These are phyloP conservation scores for Aspergillus alliaceus DNA, from an alignment of 2,329 filamentous ascomycete genomes.

Conservation along the genomic window DNA sequence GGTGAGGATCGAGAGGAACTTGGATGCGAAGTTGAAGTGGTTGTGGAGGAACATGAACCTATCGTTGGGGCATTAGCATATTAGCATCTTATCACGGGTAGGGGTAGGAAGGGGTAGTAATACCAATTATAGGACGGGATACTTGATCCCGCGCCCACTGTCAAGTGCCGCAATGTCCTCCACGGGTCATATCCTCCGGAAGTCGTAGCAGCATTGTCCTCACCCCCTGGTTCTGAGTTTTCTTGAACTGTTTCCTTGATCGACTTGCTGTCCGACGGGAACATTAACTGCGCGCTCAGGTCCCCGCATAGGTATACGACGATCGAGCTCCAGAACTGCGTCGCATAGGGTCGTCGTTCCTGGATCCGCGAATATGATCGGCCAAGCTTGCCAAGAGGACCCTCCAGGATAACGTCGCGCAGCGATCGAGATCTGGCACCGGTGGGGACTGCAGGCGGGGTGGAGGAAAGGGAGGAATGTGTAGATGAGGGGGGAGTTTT, in stretches of 20 bases:
- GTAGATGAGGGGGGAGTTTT: conserved; percentile 9
- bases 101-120: conserved; percentile 21
- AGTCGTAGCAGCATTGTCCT: conserved; percentile 7
- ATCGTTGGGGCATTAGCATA: background rate
- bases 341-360: conserved; percentile 70
- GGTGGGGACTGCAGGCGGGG: conserved; percentile 19
- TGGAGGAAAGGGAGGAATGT: conserved; percentile 20
- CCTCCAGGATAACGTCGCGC: conserved; percentile 29
- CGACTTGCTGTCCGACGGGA: conserved; percentile 34
- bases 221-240: conserved; percentile 16
- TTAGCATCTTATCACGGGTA: background rate
- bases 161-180: conserved; percentile 69
- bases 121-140: conserved; percentile 85
- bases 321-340: conserved; percentile 73
- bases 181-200: conserved; percentile 63
- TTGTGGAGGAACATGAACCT: conserved; percentile 79
- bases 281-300: conserved; percentile 71
- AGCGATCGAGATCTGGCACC: conserved; percentile 23
- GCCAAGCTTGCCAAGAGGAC: conserved; percentile 36
- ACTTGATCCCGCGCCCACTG: conserved; percentile 70
- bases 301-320: conserved; percentile 79
- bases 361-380: conserved; percentile 68
- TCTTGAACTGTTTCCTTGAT: background rate
- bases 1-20: conserved; percentile 66
- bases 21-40: conserved; percentile 81